Evolutionary conservation across 257 asterid genomes (phyloP).

Genomic region (Solanum neorickii): DNA sequence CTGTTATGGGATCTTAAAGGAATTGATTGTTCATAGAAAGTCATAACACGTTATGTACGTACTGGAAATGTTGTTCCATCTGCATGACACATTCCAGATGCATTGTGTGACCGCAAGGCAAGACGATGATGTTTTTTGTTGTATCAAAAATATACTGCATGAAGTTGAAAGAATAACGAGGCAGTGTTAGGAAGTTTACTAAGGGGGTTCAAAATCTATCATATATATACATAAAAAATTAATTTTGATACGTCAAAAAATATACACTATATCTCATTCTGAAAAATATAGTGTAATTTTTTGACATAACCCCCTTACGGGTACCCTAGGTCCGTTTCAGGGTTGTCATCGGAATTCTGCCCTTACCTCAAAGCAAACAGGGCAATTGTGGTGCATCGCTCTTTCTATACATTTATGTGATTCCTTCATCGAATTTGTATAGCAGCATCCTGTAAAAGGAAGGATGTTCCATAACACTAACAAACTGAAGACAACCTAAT

Average conservation of each 20-base stretch:
- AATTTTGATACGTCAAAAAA: no score
- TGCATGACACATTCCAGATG: conserved; percentile 51
- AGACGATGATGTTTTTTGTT: conserved; percentile 38
- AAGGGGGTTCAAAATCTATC: neutral
- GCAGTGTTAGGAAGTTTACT: neutral
- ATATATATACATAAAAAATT: neutral
- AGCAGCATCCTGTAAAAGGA: conserved; percentile 46
- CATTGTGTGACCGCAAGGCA: conserved; percentile 57
- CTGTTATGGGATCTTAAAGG: neutral
- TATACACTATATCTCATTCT: no score
- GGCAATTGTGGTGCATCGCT: conserved; percentile 75
- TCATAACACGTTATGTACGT: neutral
- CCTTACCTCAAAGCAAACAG: conserved; percentile 68
- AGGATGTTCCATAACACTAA: neutral
- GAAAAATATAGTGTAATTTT: neutral
- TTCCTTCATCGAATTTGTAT: conserved; percentile 43
- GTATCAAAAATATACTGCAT: conserved; percentile 52
- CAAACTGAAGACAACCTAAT: neutral
- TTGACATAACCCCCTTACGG: neutral
- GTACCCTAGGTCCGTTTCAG: neutral
- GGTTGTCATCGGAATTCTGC: neutral
- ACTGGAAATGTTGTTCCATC: conserved; percentile 56
- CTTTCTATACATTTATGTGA: conserved; percentile 59
- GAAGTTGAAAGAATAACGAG: neutral
- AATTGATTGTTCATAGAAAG: neutral